phyloP scores from a whole-genome alignment of 106 monocot species.

The Acorus calamus region DNA sequence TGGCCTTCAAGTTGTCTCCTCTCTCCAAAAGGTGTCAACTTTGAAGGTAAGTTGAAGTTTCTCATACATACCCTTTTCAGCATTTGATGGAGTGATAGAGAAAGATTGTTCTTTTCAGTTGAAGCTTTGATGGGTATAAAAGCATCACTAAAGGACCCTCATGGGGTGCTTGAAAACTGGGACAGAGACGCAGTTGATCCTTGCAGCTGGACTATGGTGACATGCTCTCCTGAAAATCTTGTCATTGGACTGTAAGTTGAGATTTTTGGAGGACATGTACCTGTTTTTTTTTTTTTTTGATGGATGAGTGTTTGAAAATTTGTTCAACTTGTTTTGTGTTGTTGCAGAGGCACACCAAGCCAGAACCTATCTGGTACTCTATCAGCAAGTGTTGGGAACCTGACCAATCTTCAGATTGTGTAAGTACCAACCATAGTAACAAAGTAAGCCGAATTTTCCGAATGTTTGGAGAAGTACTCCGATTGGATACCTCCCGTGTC shows the following conservation, averaged over 20 bases:
- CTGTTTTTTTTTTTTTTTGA: background rate
- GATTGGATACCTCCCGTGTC: too few relatives aligned
- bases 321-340: background rate
- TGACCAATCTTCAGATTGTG: conserved; percentile 44
- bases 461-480: too few relatives aligned
- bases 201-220: conserved; percentile 52
- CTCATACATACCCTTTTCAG: background rate
- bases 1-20: conserved; percentile 32
- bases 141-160: conserved; percentile 31
- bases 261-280: background rate
- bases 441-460: background rate
- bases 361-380: conserved; percentile 41
- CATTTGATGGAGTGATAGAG: background rate
- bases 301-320: background rate
- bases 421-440: conserved; percentile 1
- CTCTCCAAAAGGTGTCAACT: conserved; percentile 75
- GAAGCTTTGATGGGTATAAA: conserved; percentile 47
- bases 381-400: conserved; percentile 42
- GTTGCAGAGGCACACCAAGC: conserved; percentile 35
- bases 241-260: conserved; percentile 35
- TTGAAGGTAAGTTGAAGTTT: conserved; percentile 42
- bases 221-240: conserved; percentile 36
- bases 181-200: conserved; percentile 50
- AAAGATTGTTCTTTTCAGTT: conserved; percentile 12
- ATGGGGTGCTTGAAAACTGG: conserved; percentile 37